Conservation (phyloP, 352 stramenopile genomes). For the Blastocystis hominis region DNA sequence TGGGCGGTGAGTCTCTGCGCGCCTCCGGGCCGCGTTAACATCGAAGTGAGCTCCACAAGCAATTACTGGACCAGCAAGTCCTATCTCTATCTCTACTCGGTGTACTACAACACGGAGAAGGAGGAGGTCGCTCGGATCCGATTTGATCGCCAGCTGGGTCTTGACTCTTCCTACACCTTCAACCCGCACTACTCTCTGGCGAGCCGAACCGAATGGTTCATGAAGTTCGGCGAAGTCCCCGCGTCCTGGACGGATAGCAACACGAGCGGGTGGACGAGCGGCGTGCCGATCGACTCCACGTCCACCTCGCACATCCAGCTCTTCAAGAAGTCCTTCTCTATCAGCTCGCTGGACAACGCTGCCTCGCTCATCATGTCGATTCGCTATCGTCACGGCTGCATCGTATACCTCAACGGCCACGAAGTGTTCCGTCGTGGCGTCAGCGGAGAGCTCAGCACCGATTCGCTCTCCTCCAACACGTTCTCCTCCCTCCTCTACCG, state of each 20-base stretch:
- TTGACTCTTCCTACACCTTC: background rate
- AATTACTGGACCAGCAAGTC: background rate
- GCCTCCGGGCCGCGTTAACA: background rate
- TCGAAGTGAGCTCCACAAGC: background rate
- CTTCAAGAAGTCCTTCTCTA: background rate
- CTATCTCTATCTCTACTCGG: background rate
- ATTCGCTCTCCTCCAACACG: background rate
- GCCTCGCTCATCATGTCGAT: slow-evolving; percentile 7
- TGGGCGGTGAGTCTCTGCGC: background rate
- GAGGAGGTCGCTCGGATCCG: background rate
- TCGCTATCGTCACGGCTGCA: slow-evolving; percentile 1
- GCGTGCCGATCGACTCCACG: background rate
- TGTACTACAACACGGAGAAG: background rate
- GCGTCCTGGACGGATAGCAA: background rate
- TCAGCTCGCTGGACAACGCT: background rate
- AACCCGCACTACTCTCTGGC: background rate
- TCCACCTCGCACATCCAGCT: background rate
- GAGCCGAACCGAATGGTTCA: background rate
- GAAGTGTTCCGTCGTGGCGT: slow-evolving; percentile 34
- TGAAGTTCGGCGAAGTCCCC: background rate
- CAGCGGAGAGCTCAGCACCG: background rate
- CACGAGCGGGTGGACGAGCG: background rate
- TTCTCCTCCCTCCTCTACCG: background rate
- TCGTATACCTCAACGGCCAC: slow-evolving; percentile 54
- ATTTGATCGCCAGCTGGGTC: background rate